Base-by-base conservation (phyloP, 139 green algal genomes). In the Chlorella sp. region DNA sequence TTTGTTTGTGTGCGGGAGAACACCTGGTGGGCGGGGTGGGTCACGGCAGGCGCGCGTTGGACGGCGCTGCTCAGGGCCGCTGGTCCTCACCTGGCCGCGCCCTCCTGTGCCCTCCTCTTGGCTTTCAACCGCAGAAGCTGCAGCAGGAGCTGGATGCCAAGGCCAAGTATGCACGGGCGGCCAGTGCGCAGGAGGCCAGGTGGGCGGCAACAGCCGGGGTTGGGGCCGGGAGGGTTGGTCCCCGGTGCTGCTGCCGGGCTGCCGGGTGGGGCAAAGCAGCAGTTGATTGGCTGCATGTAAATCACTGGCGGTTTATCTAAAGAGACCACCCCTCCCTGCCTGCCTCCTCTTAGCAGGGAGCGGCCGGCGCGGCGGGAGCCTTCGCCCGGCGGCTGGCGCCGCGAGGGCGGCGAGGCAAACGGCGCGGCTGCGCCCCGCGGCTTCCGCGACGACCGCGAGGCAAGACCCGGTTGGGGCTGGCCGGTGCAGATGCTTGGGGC, bases 131-230 rank as follows among this genome's bases (percentile, higher is more conserved):
- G 51, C 51, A 60, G 51, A 73, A 79, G 82, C 80, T 91, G 78
- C 77, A 87, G 74, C 83, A 86, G 28, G 80, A 94, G 84, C 82
- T 92, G 41, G 90, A 94, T 43, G 86, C 91, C 65, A 87, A 89
- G 76, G 89, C 91, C 30, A 86, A 84, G 38, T 92, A 88, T 51
- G 80, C 74, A 1, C 78, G 62, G 30, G 78, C 78, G 16, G 32
- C 43, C 2, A 26, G 38, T 6, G 51, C 51, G 51, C 51, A 60
- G 51, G 51, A 60, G 51, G 51, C 76, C 76, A 82, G 28, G 76
- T 82, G 76, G 2, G 76, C 73, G 19, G 11, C 26, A 54, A 16
- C 51, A 60, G 51, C 51, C 24, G 51, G 51, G 11, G 24, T 72
- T 17, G 32, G 7, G 16, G 65, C n/a, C n/a, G n/a, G n/a, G n/a